Evolutionary conservation across 345 rosid species (phyloP).

Genomic region (Sonneratia alba): DNA sequence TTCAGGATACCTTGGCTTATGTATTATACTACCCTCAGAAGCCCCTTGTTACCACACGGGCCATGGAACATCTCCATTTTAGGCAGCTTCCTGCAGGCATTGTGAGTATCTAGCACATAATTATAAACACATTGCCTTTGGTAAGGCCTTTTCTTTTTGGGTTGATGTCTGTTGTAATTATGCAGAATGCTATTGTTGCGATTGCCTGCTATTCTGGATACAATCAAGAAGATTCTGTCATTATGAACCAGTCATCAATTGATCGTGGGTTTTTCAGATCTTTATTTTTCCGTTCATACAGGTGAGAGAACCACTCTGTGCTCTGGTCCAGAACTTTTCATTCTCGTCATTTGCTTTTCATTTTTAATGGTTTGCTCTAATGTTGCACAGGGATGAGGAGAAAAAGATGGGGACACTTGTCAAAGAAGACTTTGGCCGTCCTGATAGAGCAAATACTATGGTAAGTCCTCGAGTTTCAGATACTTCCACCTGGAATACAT

Average conservation of each 20-base stretch:
- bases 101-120: conserved; percentile 32
- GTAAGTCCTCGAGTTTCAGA: conserved; percentile 21
- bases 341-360: not conserved
- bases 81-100: conserved; percentile 99
- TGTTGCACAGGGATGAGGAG: conserved; percentile 75
- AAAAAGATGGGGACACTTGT: conserved; percentile 98
- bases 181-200: conserved; percentile 92
- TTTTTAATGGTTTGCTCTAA: not conserved
- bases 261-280: conserved; percentile 97
- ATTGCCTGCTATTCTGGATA: conserved; percentile 97
- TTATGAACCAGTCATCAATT: conserved; percentile 94
- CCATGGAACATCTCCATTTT: conserved; percentile 99
- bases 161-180: conserved; percentile 7
- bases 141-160: not conserved
- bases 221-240: conserved; percentile 99
- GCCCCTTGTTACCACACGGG: conserved; percentile 96
- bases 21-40: conserved; percentile 97
- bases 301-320: conserved; percentile 29
- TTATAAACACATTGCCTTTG: not conserved
- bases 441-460: conserved; percentile 85
- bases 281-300: conserved; percentile 84
- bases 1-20: conserved; percentile 90
- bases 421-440: conserved; percentile 94
- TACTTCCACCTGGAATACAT: not conserved
- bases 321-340: not conserved